These are phyloP conservation scores for Termitomyces sp. DNA, from an alignment of 1,284 basidiomycete species.

Conservation along the genomic window DNA sequence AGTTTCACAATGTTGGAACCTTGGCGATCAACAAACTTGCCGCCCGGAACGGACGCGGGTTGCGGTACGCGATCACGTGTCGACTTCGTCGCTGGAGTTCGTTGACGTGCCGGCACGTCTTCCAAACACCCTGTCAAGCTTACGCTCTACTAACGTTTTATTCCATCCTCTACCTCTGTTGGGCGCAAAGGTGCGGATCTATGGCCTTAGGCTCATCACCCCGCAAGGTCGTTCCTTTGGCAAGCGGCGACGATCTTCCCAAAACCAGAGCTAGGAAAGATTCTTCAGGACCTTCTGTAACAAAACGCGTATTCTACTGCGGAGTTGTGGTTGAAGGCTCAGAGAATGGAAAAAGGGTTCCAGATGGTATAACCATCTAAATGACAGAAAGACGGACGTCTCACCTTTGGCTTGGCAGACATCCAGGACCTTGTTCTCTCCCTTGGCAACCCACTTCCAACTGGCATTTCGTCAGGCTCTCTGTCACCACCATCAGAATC, in stretches of 20 bases:
- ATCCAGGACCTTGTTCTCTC: constrained; percentile 75
- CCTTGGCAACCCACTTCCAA: constrained; percentile 58
- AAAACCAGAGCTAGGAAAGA: constrained; percentile 35
- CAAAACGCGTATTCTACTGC: constrained; percentile 74
- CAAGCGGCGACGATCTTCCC: constrained; percentile 58
- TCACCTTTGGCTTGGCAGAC: constrained; percentile 38
- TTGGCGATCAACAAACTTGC: background rate
- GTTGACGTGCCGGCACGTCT: constrained; percentile 10
- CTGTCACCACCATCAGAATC: constrained; percentile 36
- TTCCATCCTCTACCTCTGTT: background rate
- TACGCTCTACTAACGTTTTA: constrained; percentile 8
- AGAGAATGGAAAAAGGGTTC: constrained; percentile 58
- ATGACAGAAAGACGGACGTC: background rate
- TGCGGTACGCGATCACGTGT: constrained; percentile 9
- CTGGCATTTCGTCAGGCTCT: constrained; percentile 36
- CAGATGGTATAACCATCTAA: constrained; percentile 49
- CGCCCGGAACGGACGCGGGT: background rate
- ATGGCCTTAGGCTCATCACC: constrained; percentile 55
- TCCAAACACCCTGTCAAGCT: constrained; percentile 4
- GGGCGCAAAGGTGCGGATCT: background rate
- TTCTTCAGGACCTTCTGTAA: constrained; percentile 38
- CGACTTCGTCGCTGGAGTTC: background rate
- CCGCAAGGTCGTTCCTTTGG: constrained; percentile 65
- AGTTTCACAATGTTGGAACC: background rate
- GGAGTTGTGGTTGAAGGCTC: constrained; percentile 78